Percentiles rank a stretch among this genome's conserved stretches.
Evolutionary conservation across 2,329 filamentous ascomycete species (phyloP).

Genomic region (Verticillium nonalfalfae): DNA sequence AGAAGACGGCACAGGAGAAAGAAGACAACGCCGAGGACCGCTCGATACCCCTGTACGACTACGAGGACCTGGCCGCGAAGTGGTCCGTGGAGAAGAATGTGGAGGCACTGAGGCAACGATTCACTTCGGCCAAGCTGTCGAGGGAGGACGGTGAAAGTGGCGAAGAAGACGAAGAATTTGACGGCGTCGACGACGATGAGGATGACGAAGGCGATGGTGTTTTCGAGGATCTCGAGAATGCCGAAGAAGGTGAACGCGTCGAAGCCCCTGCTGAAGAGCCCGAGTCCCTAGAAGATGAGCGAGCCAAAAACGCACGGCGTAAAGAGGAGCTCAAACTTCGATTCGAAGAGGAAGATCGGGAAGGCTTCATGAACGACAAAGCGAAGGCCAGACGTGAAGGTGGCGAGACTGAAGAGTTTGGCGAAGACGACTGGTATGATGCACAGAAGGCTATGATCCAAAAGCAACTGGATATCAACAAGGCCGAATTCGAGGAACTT

Average conservation of each 20-base stretch:
- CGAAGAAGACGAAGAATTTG: constrained; percentile 44
- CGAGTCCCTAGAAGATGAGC: constrained; percentile 70
- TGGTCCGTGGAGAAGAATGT: constrained; percentile 79
- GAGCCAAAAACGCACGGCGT: constrained; percentile 80
- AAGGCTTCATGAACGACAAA: constrained; percentile 90
- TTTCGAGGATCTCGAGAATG: constrained; percentile 64
- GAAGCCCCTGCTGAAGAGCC: constrained; percentile 25
- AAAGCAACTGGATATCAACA: constrained; percentile 96
- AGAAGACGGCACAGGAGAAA: constrained; percentile 55
- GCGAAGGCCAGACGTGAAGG: constrained; percentile 66
- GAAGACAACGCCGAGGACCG: constrained; percentile 76
- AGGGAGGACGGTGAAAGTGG: constrained; percentile 32
- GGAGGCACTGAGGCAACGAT: constrained; percentile 66
- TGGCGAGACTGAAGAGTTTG: constrained; percentile 71
- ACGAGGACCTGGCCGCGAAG: constrained; percentile 73
- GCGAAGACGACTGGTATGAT: constrained; percentile 98
- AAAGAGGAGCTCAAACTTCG: constrained; percentile 93
- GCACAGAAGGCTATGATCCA: constrained; percentile 90
- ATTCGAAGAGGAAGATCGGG: constrained; percentile 97
- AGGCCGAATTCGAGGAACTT: constrained; percentile 81
- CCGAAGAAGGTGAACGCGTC: constrained; percentile 54
- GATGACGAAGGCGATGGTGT: constrained; percentile 45
- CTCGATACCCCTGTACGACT: constrained; percentile 71
- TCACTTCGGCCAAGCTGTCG: constrained; percentile 60
- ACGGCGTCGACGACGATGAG: constrained; percentile 45